These are phyloP conservation scores for Xylaria curta DNA, from an alignment of 495 filamentous ascomycete species.

Conservation along the genomic window DNA sequence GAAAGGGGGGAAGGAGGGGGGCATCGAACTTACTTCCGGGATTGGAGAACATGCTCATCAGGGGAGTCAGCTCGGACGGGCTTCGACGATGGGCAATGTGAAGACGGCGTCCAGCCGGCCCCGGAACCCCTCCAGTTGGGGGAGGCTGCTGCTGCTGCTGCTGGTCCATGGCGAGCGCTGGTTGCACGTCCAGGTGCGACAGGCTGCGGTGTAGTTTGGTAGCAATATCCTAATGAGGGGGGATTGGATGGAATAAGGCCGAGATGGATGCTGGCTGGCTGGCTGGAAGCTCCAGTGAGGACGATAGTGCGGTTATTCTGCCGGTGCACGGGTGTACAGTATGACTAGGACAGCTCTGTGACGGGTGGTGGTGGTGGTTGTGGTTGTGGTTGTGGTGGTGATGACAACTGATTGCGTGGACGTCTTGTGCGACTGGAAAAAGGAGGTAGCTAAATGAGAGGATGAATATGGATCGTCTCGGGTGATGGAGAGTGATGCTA, in stretches of 20 bases:
- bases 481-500: conserved; percentile 20
- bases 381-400: neutral
- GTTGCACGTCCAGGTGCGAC: conserved; percentile 61
- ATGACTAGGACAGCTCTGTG: conserved; percentile 27
- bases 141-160: conserved; percentile 70
- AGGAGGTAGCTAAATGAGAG: conserved; percentile 54
- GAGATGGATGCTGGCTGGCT: conserved; percentile 31
- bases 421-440: conserved; percentile 45
- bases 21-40: conserved; percentile 57
- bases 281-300: conserved; percentile 27
- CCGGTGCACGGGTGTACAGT: conserved; percentile 29
- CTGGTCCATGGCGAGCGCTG: conserved; percentile 74
- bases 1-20: neutral
- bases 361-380: conserved; percentile 18
- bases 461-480: conserved; percentile 43
- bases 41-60: conserved; percentile 88
- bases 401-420: conserved; percentile 40
- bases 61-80: conserved; percentile 94
- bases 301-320: conserved; percentile 27
- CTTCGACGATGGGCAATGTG: conserved; percentile 98
- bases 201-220: conserved; percentile 16
- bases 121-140: conserved; percentile 69
- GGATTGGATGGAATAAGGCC: conserved; percentile 32
- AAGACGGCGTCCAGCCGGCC: conserved; percentile 85
- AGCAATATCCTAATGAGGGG: conserved; percentile 27